Evolutionary conservation across 2,329 filamentous ascomycete genomes (phyloP), one percentile per base, ranked within the genome.

Genomic region (Talaromyces sp.): DNA sequence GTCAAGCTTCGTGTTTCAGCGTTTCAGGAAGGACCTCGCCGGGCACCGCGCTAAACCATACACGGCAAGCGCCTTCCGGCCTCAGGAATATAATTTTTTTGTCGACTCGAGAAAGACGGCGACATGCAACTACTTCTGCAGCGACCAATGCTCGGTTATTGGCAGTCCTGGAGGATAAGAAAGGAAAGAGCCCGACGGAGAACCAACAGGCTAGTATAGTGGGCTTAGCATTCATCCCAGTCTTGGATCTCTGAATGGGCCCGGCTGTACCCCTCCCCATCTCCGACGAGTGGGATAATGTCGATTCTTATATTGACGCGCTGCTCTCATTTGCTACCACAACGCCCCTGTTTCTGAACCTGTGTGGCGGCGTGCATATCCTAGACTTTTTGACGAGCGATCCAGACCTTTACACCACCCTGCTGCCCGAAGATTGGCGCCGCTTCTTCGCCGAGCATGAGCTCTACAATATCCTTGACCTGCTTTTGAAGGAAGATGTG

Each of bases 351-450:
- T 92, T 97, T 67, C 89, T 91, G 65, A 91, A 90, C 27, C 82
- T 99, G n/a, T 96, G 92, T 71, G 95, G 95, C 58, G 93, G 93
- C n/a, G 90, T 98, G 0, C 95, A 99, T 71, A 93, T 99, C 64
- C 82, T 98, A 60, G 95, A 99, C 73, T 98, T 99, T 76, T 91
- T 97, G 77, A 97, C 92, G 2, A 85, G 86, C 49, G 85, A 91
- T 54, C 90, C 91, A 5, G 89, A 91, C 64, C 82, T 97, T 0
- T 99, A 96, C 73, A 85, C 89, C 57, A 81, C 84, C 1, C 83
- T 93, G 1, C 75, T 99, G 1, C 90, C 92, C 0, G 73, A 83
- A 62, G 87, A 92, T 74, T 99, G 95, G 95, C 86, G 90, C 64
- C 71, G 80, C 0, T 98, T 92, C 77, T 87, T 98, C 65, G 77